Base-by-base conservation (phyloP, 108 stramenopile species). In the Fragilaria radians region DNA sequence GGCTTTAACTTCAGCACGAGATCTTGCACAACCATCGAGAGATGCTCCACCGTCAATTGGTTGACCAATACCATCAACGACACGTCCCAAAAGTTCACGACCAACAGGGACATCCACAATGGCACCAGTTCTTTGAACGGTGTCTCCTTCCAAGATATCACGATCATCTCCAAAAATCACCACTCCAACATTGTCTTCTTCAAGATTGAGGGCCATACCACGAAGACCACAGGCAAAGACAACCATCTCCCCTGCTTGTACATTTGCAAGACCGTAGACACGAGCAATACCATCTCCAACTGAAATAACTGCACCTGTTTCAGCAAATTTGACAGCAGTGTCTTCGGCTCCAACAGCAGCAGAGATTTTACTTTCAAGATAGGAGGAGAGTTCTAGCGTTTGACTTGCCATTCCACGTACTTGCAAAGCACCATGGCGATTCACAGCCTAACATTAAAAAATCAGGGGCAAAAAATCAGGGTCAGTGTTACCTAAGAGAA, bases 211-310 rank as follows among this genome's bases (percentile, higher is more conserved):
- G 46, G 98, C 98, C 98, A 97, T 99, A 62, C 98, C 97, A 47
- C 93, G 86, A 52, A 96, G 83, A 51, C 95, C 96, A 71, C 83
- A 85, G 82, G 93, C 75, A 57, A 97, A 97, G 66, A 95, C 95
- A 74, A 96, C 93, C 96, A 98, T 97, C 95, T 99, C 98, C 74
- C 98, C 98, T 62, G 98, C 98, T 76, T 99, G 98, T 79, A 99
- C 96, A 67, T 96, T 96, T 88, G 95, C 92, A 54, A 99, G 88
- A 65, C 98, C 98, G 80, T 97, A 99, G 23, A 99, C 98, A 73
- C 98, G 98, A 66, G 98, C 98, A 72, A 99, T 99, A 82, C 98
- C 98, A 75, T 99, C 98, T 85, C 98, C 98, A 24, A 99, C 96
- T 31, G 95, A 95, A 67, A 98, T 96, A 66, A 98, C 98, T 59